Evolutionary conservation across 768 basidiomycete species (phyloP), one percentile per base, ranked within the genome.

Genomic region (Saitozyma sp.): DNA sequence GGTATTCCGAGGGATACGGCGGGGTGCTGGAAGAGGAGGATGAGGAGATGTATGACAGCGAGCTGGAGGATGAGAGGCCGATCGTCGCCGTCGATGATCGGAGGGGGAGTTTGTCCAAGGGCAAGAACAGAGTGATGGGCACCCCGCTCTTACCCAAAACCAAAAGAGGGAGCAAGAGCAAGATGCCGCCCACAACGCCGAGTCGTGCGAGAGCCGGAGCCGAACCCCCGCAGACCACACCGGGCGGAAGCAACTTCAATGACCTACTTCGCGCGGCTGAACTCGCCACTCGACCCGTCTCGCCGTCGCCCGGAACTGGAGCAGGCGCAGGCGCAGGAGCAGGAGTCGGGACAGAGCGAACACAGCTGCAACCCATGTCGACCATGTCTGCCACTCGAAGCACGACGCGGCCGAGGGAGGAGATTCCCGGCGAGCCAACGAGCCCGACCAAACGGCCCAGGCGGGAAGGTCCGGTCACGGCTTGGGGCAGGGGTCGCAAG

Each of bases 261-360:
- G 75, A 76, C 62, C 51, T 76, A 11, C 64, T 76, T 5, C 64
- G 70, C 6, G 75, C 75, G n/a, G 75, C 75, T 42, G 72, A 73
- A 56, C 51, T 76, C 53, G 75, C 72, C 37, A 70, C 67, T 38
- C 55, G 71, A 29, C 70, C 71, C 14, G 59, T 55, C 9, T 67
- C 67, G 6, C 71, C 74, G n/a, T 65, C 66, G 16, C 68, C 64
- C 9, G 57, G 49, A 16, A 54, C 61, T 16, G 29, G 42, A 59
- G 20, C 37, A n/a, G n/a, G n/a, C n/a, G 45, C n/a, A 46, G 11
- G 10, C 45, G n/a, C 45, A 10, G n/a, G n/a, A 46, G 45, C 10
- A 46, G 45, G n/a, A n/a, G 45, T 10, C n/a, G 11, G n/a, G 11
- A n/a, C n/a, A 48, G 19, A 48, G 38, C 51, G 16, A 52, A 11